Conservation (phyloP, 106 monocot species). For the Acanthochlamys bracteata region DNA sequence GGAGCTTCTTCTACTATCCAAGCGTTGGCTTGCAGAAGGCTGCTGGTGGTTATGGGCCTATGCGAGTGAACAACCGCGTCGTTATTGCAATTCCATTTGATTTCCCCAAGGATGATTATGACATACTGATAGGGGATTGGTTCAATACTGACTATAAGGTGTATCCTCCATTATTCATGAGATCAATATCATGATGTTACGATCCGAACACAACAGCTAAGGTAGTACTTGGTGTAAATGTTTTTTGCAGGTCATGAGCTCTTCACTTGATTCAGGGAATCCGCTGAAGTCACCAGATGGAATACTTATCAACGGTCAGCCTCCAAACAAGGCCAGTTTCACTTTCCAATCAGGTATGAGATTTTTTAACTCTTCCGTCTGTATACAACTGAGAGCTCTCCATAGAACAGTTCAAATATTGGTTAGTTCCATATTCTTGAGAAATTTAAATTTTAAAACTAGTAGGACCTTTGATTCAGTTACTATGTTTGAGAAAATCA, state of each 20-base stretch:
- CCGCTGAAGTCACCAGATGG: slow-evolving; percentile 15
- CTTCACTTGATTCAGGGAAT: slow-evolving; percentile 10
- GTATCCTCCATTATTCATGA: neutral
- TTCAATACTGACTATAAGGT: slow-evolving; percentile 13
- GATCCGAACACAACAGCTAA: no score
- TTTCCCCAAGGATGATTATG: slow-evolving; percentile 15
- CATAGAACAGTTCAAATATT: no score
- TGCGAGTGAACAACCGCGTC: slow-evolving; percentile 22
- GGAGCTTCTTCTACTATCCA: slow-evolving; percentile 39
- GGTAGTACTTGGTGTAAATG: no score
- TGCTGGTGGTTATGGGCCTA: slow-evolving; percentile 31
- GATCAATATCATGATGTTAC: no score
- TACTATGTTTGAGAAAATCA: no score
- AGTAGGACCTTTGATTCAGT: no score
- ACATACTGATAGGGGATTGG: slow-evolving; percentile 36
- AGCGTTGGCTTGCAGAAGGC: slow-evolving; percentile 15
- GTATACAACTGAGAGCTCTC: no score
- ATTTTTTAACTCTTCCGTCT: neutral
- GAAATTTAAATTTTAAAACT: no score
- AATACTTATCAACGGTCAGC: slow-evolving; percentile 23
- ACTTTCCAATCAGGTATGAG: slow-evolving; percentile 16
- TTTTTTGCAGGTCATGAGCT: slow-evolving; percentile 14
- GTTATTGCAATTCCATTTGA: slow-evolving; percentile 26
- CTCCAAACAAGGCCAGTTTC: slow-evolving; percentile 9
- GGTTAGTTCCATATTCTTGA: no score